Percentiles rank a stretch among this genome's conserved stretches.
phyloP scores from a whole-genome alignment of 2,329 filamentous ascomycete species.

The Lecanicillium sp. region DNA sequence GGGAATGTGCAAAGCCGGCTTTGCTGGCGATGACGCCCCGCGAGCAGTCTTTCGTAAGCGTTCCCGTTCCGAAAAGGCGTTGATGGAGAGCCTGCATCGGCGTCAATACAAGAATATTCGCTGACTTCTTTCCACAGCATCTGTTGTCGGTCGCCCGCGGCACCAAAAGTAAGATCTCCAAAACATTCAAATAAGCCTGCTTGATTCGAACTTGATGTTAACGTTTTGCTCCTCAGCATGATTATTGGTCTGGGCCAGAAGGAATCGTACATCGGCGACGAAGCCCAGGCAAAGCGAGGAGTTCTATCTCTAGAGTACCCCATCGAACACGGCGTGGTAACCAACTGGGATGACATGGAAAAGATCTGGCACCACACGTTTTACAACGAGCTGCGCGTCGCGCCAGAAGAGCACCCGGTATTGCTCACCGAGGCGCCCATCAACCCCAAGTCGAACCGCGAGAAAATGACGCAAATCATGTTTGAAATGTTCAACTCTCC shows the following conservation, averaged over 20 bases:
- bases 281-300: conserved; percentile 99
- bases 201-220: not conserved
- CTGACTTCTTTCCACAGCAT: too few species aligned
- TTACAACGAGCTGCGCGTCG: conserved; percentile 99
- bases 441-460: conserved; percentile 99
- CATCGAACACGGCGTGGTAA: conserved; percentile 99
- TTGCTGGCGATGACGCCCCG: conserved; percentile 99
- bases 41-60: conserved; percentile 99
- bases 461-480: conserved; percentile 99
- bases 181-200: not conserved
- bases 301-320: conserved; percentile 98
- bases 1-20: conserved; percentile 99
- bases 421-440: conserved; percentile 98
- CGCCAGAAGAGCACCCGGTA: conserved; percentile 98
- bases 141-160: conserved; percentile 98
- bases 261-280: conserved; percentile 99
- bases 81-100: too few species aligned
- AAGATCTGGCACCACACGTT: conserved; percentile 99
- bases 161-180: conserved; percentile 85
- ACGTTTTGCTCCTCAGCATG: conserved; percentile 55
- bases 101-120: too few species aligned
- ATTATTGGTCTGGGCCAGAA: conserved; percentile 99
- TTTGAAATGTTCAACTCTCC: conserved; percentile 99
- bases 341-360: conserved; percentile 99
- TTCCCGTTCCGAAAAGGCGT: conserved; percentile 17